Percentiles rank a stretch among this genome's conserved stretches.
Conservation (phyloP, 352 stramenopile species). For the Globisporangium nodosum region DNA sequence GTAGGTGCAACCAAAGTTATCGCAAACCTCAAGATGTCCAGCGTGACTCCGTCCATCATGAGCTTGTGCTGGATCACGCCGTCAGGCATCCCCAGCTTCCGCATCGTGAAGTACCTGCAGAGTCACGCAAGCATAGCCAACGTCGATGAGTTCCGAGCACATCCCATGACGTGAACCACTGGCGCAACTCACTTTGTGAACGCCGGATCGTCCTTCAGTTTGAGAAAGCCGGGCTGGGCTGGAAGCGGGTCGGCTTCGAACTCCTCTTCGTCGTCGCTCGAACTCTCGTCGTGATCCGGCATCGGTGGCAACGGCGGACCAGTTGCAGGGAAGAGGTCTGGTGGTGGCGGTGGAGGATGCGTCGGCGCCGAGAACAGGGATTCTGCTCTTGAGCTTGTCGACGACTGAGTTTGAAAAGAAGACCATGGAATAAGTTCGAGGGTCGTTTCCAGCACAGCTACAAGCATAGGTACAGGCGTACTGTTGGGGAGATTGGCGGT, state of each 20-base stretch:
- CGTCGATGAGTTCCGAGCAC: not conserved
- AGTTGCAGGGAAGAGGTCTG: constrained; percentile 14
- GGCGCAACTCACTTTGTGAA: constrained; percentile 50
- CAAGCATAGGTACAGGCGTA: constrained; percentile 14
- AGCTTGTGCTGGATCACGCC: constrained; percentile 78
- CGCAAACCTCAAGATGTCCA: constrained; percentile 58
- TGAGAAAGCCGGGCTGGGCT: constrained; percentile 35
- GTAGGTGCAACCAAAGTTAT: not conserved
- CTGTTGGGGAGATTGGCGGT: constrained; percentile 51
- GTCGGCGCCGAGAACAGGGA: constrained; percentile 44
- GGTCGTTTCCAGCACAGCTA: not conserved
- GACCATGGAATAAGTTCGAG: too few species aligned
- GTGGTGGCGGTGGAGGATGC: constrained; percentile 36
- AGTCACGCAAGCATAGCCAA: constrained; percentile 4
- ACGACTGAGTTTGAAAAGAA: constrained; percentile 14
- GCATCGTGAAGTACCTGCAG: constrained; percentile 80
- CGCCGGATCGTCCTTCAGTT: constrained; percentile 74
- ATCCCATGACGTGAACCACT: not conserved
- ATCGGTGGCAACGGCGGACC: constrained; percentile 21
- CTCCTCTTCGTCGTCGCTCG: constrained; percentile 52
- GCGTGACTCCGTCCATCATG: constrained; percentile 64
- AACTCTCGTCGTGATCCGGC: constrained; percentile 43
- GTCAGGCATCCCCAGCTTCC: constrained; percentile 75
- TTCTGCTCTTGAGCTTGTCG: constrained; percentile 35
- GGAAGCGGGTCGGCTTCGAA: constrained; percentile 25